Percentiles rank a stretch among this genome's conserved stretches.
phyloP scores from a whole-genome alignment of 2,329 filamentous ascomycete genomes.

The Periconia macrospinosa region DNA sequence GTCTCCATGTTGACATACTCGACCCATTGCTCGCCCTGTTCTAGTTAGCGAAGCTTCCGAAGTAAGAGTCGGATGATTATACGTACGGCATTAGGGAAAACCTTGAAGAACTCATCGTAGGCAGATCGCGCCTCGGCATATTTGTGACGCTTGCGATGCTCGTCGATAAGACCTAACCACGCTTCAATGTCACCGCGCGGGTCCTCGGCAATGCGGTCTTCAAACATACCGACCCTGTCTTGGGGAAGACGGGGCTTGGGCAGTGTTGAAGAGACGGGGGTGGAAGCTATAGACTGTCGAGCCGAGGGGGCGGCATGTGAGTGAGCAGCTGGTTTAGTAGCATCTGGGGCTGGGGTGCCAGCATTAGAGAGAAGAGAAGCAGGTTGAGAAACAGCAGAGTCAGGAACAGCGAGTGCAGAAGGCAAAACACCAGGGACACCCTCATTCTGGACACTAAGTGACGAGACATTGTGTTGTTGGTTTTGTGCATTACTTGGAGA shows the following conservation, averaged over 20 bases:
- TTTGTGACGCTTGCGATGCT: slow-evolving; percentile 80
- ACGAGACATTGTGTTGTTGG: slow-evolving; percentile 61
- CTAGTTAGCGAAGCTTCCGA: slow-evolving; percentile 49
- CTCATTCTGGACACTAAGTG: slow-evolving; percentile 60
- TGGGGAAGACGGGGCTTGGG: slow-evolving; percentile 63
- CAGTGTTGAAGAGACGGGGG: slow-evolving; percentile 32
- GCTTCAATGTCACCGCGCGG: slow-evolving; percentile 89
- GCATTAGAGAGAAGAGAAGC: slow-evolving; percentile 54
- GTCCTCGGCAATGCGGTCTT: slow-evolving; percentile 90
- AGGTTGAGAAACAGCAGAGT: slow-evolving; percentile 48
- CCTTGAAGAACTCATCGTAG: slow-evolving; percentile 83
- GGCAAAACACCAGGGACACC: slow-evolving; percentile 43
- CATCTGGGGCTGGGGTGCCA: slow-evolving; percentile 41
- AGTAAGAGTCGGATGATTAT: slow-evolving; percentile 2
- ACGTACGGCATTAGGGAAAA: slow-evolving; percentile 91
- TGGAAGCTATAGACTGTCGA: slow-evolving; percentile 45
- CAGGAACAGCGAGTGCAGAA: slow-evolving; percentile 44
- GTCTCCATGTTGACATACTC: slow-evolving; percentile 88
- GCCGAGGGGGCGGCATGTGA: slow-evolving; percentile 31
- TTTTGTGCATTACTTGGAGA: slow-evolving; percentile 57
- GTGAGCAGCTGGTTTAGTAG: slow-evolving; percentile 37
- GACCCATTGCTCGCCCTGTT: slow-evolving; percentile 87
- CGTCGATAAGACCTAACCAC: slow-evolving; percentile 84
- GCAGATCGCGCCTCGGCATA: slow-evolving; percentile 76
- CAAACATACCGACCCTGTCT: slow-evolving; percentile 77